Base-by-base conservation (phyloP, 495 filamentous ascomycete genomes). In the Aspergillus coremiiformis region DNA sequence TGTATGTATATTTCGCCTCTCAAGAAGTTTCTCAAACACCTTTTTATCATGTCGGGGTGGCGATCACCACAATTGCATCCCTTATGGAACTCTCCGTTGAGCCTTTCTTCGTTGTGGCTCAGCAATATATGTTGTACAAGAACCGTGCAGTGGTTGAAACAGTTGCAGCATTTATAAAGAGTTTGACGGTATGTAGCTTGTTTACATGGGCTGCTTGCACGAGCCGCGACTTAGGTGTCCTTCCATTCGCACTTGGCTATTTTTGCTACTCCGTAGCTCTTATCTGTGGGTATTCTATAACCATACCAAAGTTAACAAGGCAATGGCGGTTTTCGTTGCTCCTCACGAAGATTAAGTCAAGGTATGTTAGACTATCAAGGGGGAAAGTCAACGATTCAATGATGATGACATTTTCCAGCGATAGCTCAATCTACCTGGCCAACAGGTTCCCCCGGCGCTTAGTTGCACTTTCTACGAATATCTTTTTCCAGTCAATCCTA, bases 171-270 rank as follows among this genome's bases (percentile, higher is more conserved):
- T 78, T 96, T 32, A 52, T 83, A 7, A 82, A 86, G 62, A 96
- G 91, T 59, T 39, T 84, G 10, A 66, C 82, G 10, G 90, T 88
- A 0, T 90, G 89, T 53, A 77, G 70, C 0, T 49, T 71, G 5
- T 87, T 82, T 19, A 68, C 85, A 9, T 85, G 78, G 74, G 80
- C 78, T 5, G 68, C 75, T 44, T 66, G 54, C 42, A 54, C 58
- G 4, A 61, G 72, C 1, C 50, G 59, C 29, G 74, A 84, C 42
- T 49, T 86, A 11, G 92, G 93, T 4, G 83, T 89, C 5, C 64
- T 98, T 29, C 90, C 92, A 1, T 98, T 97, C 66, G 94, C 91
- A 0, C 59, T 90, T 20, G 94, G 94, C 10, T 87, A 97, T 67
- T 59, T 89, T n/a, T 76, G 70, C 35, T 95, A 95, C 69, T 83